These are phyloP conservation scores for Coffea canephora DNA, from an alignment of 257 asterid genomes.

Conservation along the genomic window DNA sequence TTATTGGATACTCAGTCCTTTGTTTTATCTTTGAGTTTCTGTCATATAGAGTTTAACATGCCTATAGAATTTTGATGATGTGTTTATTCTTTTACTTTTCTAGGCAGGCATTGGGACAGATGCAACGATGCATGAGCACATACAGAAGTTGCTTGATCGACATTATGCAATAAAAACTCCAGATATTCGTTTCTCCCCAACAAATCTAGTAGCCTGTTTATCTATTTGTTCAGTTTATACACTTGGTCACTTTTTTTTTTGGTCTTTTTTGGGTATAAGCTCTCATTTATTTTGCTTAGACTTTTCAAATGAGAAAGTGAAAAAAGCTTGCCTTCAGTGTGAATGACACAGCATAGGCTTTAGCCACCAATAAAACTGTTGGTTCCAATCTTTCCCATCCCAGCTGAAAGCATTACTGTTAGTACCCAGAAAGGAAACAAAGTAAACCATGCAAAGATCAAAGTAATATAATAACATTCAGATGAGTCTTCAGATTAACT, in stretches of 20 bases:
- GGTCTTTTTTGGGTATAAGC: not conserved
- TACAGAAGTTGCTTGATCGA: conserved; percentile 96
- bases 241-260: not conserved
- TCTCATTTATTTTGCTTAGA: not conserved
- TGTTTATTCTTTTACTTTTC: conserved; percentile 19
- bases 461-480: not conserved
- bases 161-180: conserved; percentile 83
- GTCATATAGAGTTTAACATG: not conserved
- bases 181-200: conserved; percentile 78
- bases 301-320: not conserved
- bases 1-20: conserved; percentile 10
- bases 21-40: conserved; percentile 9
- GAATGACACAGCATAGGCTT: not conserved
- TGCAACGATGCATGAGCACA: conserved; percentile 99
- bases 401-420: not conserved
- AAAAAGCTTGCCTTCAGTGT: not conserved
- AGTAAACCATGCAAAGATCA: not conserved
- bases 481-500: not conserved
- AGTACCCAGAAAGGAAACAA: not conserved
- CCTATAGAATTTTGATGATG: conserved; percentile 3
- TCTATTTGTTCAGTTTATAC: not conserved
- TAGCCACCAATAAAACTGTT: not conserved
- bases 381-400: not conserved
- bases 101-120: conserved; percentile 97
- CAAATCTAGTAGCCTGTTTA: conserved; percentile 64